Evolutionary conservation across 2,329 filamentous ascomycete genomes (phyloP), one percentile per base, ranked within the genome.

Genomic region (Fusarium devonianum): DNA sequence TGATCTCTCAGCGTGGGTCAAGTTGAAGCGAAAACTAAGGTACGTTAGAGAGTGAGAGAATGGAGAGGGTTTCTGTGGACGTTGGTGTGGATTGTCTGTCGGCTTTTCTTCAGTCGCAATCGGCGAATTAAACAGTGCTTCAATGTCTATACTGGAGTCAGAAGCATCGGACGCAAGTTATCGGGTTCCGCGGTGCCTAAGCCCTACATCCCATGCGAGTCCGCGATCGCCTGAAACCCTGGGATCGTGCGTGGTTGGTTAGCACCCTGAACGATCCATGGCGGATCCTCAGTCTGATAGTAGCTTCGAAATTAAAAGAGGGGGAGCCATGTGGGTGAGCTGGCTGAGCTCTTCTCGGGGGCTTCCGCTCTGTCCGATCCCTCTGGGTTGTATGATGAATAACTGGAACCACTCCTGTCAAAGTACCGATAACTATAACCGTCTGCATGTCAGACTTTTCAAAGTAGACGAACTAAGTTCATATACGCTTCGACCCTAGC

Each of bases 171-270:
- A 12, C 22, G 29, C 16, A 28, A 46, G 26, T 26, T 37, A n/a
- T 19, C 13, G 36, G 28, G 37, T 18, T 21, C 13, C 26, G 25
- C 11, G 30, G 38, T 18, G 13, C 38, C 36, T 45, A 38, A 38
- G 35, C 42, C 40, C 29, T 45, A 44, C 17, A 39, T 33, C 35
- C 26, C 17, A 33, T 19, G 10, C 32, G 29, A 28, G 22, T 50
- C 17, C 8, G 34, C 26, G 46, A 53, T 41, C 29, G 28, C 18
- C 32, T 56, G 23, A 49, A 29, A 47, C 44, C 35, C 28, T 43
- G 52, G 21, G 29, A 49, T 39, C 36, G 18, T 28, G 30, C 36
- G 18, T 28, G 30, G 22, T 14, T 32, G 37, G 36, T 32, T 26
- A 13, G 35, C 19, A 28, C 7, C 19, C 30, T 41, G 12, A 22